phyloP scores from a whole-genome alignment of 306 rosid species.

The Myrica gale region DNA sequence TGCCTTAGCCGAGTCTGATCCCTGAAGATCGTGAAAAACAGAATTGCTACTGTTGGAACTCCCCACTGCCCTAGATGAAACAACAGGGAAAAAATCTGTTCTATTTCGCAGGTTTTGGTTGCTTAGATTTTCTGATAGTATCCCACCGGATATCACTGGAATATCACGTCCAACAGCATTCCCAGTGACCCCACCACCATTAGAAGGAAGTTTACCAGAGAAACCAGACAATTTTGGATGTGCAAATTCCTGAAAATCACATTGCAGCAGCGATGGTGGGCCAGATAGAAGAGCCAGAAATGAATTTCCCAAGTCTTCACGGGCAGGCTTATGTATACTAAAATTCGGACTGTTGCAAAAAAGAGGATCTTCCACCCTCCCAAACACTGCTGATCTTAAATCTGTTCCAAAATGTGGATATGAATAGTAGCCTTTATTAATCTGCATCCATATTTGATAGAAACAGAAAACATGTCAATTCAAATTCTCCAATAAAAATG shows the following conservation, averaged over 20 bases:
- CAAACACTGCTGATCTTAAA: conserved; percentile 24
- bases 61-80: conserved; percentile 20
- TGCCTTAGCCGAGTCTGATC: conserved; percentile 27
- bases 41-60: conserved; percentile 29
- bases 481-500: background rate
- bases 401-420: conserved; percentile 26
- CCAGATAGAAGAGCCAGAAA: conserved; percentile 41
- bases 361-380: conserved; percentile 31
- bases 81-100: conserved; percentile 14
- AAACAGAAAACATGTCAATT: background rate
- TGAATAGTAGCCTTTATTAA: conserved; percentile 14
- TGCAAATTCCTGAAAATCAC: conserved; percentile 33
- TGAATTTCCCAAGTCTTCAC: conserved; percentile 29
- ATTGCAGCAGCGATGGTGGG: conserved; percentile 35
- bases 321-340: conserved; percentile 24
- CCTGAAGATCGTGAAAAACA: conserved; percentile 31
- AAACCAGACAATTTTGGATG: conserved; percentile 21
- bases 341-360: conserved; percentile 11
- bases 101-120: conserved; percentile 20
- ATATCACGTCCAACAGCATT: conserved; percentile 20
- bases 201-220: conserved; percentile 3
- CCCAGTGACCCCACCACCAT: conserved; percentile 1
- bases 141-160: conserved; percentile 18
- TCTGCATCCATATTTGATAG: conserved; percentile 22
- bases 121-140: conserved; percentile 26